Evolutionary conservation across 164 flowering plant species (phyloP), one percentile per base, ranked within the genome.

Genomic region (Stephania yunnanensis): DNA sequence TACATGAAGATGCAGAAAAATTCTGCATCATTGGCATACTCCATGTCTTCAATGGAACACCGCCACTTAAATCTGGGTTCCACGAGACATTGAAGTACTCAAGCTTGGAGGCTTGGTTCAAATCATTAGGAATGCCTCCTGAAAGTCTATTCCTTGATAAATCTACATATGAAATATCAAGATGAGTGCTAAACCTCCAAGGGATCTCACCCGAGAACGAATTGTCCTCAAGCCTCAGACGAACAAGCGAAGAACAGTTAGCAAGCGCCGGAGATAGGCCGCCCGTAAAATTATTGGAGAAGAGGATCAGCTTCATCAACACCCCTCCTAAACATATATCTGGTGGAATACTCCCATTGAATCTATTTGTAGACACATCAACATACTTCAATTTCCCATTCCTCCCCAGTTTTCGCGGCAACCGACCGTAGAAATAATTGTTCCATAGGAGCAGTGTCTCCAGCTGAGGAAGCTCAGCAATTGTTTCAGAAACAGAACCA

Each of bases 361-460:
- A 85, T 68, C 76, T 72, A 82, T 95, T 95, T 15, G 96, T 87
- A 7, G 99, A 95, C 82, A 91, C 97, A 84, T 95, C 99, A 19
- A 95, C 80, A 84, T 86, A 87, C 76, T 85, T 84, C 76, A 95
- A 88, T 66, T 90, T 89, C 63, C 91, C 88, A 78, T 87, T 86
- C 72, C 77, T 81, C 11, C 99, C 99, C 83, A 92, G 75, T 73
- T 78, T 84, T 68, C 75, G 69, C 7, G 99, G 99, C 71, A 95
- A 90, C 52, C 85, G 73, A 10, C 99, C 99, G 58, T 88, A 61
- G 81, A 95, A 95, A 81, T 67, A 84, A 82, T 93, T 95, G 89
- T 84, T 87, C 99, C 98, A 95, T 77, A 93, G 82, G 19, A 90
- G 88, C 36, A 93, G 90, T 52, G 90, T 85, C 29, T 95, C 97